Percentiles rank a stretch among this genome's conserved stretches.
Conservation (phyloP, 768 basidiomycete genomes). For the Russula sp. region DNA sequence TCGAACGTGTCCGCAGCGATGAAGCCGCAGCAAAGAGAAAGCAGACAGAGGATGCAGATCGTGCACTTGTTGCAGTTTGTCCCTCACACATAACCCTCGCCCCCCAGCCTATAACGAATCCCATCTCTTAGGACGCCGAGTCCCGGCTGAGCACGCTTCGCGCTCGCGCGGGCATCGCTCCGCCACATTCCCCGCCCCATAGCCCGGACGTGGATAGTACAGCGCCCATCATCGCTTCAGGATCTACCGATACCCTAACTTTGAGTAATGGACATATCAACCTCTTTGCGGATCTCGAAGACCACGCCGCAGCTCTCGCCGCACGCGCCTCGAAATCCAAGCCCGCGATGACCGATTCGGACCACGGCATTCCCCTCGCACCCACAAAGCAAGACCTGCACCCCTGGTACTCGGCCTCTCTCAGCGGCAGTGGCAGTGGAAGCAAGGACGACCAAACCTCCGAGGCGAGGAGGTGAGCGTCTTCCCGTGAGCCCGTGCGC, state of each 20-base stretch:
- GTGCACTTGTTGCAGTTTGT: conserved; percentile 63
- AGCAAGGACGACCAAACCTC: conserved; percentile 20
- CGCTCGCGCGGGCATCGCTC: conserved; percentile 44
- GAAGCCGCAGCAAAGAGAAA: conserved; percentile 69
- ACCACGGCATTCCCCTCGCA: conserved; percentile 67
- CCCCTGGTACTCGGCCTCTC: conserved; percentile 58
- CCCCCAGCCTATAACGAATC: background rate
- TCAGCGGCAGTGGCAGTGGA: too few relatives aligned
- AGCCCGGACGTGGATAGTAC: conserved; percentile 19
- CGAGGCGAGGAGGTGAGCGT: conserved; percentile 24
- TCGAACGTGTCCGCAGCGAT: conserved; percentile 70
- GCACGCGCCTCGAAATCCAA: conserved; percentile 39
- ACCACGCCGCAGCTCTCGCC: conserved; percentile 42
- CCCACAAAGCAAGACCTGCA: conserved; percentile 70
- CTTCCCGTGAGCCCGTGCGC: background rate
- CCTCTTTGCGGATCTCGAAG: conserved; percentile 74
- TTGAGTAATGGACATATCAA: conserved; percentile 65
- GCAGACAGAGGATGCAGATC: conserved; percentile 63
- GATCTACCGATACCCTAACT: conserved; percentile 21
- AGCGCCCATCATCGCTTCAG: background rate
- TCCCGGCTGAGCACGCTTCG: conserved; percentile 62
- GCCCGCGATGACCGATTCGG: conserved; percentile 37
- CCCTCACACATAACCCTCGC: background rate
- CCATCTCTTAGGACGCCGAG: conserved; percentile 59
- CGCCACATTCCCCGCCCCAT: background rate